Evolutionary conservation across 2,329 filamentous ascomycete species (phyloP), one percentile per base, ranked within the genome.

Genomic region (Cadophora gregata): DNA sequence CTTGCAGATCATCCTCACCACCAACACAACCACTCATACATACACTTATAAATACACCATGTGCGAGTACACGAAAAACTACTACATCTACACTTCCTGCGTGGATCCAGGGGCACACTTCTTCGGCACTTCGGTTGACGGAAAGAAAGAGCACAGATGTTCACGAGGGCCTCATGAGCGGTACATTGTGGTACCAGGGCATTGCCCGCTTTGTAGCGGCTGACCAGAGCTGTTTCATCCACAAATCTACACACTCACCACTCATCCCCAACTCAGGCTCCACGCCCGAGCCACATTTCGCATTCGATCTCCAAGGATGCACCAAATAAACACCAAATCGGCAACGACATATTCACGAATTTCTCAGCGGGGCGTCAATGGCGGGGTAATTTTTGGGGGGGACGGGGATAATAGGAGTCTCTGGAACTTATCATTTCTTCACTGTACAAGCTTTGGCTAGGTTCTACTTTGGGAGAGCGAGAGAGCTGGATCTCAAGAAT

Each of bases 51-150:
- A n/a, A 25, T 25, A 24, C 69, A 79, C 72, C 33, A 85, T 85
- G 83, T 85, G 83, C 80, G 80, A 84, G 75, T 91, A 89, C 75
- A 90, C 88, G 74, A 91, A 90, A 74, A 92, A 92, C 79, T 93
- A 90, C 78, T 92, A 92, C 79, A 89, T 93, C 78, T 93, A 92
- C 80, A 88, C 88, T 65, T 84, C 86, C 51, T 93, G 90, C 75
- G 79, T 84, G 65, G 88, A 92, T 75, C 90, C 90, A 0, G 87
- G 86, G 48, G 83, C 85, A 19, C 90, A 93, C 77, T 92, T 92
- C 78, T 89, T 91, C 77, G 84, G 86, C 70, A 92, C 88, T 1
- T 87, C 87, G 1, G 82, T 89, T 62, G 90, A 93, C 73, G 90
- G 89, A 64, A 86, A 82, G 75, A 83, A 82, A 69, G 84, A 87